A percentile compares a stretch with the other conserved stretches of the same genome.
Conservation (phyloP, 2,329 filamentous ascomycete genomes). For the Cylindrodendrum hubeiense region DNA sequence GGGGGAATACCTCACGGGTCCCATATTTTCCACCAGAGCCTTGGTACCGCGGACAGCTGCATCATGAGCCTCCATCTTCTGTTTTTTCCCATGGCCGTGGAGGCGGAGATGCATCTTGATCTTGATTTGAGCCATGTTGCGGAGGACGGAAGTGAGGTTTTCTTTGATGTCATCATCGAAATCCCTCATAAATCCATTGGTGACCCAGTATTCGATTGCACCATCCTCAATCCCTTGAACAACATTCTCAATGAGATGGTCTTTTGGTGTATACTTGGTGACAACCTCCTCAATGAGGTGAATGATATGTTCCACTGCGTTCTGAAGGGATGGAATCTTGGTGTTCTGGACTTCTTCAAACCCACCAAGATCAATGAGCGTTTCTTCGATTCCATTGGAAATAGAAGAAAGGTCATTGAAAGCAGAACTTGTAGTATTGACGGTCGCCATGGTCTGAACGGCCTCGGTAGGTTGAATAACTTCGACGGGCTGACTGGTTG, state of each 20-base stretch:
- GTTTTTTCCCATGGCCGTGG: background rate
- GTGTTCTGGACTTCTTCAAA: conserved; percentile 21
- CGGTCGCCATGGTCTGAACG: background rate
- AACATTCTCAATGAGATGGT: conserved; percentile 28
- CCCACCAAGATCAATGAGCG: conserved; percentile 26
- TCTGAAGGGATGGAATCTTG: background rate
- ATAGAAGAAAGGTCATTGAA: background rate
- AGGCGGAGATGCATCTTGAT: conserved; percentile 29
- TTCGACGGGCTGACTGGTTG: no score
- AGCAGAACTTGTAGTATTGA: background rate
- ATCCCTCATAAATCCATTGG: conserved; percentile 38
- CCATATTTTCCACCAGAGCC: background rate
- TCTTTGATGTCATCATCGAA: conserved; percentile 40
- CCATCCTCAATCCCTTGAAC: conserved; percentile 42
- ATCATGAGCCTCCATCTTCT: background rate
- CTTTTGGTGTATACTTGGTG: conserved; percentile 14
- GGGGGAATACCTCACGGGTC: conserved; percentile 29
- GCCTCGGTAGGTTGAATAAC: no score
- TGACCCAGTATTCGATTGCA: conserved; percentile 42
- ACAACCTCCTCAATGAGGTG: conserved; percentile 21
- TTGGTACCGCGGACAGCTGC: background rate
- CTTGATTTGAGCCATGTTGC: conserved; percentile 38
- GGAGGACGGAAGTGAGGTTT: conserved; percentile 36
- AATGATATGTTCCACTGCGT: conserved; percentile 8
- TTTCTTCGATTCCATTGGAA: background rate